Evolutionary conservation across 805 yeast genomes (phyloP).

Genomic region (Yamadazyma sp.): DNA sequence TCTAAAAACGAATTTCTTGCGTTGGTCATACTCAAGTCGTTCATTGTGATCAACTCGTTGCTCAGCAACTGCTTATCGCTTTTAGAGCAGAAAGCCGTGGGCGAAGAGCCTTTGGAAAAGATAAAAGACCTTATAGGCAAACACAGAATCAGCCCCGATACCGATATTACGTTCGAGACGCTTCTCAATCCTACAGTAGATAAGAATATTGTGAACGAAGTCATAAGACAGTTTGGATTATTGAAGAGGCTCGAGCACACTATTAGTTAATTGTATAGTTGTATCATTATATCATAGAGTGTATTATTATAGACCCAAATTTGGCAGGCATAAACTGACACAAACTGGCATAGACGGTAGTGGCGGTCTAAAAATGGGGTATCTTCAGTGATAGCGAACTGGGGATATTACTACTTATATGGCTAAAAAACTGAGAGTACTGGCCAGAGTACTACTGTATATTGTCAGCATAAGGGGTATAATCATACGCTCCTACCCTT

Average conservation of each 20-base stretch:
- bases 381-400: too few species aligned
- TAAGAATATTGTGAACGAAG: slow-evolving; percentile 35
- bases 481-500: too few species aligned
- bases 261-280: too few species aligned
- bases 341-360: too few species aligned
- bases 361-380: too few species aligned
- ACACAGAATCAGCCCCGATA: slow-evolving; percentile 34
- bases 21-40: slow-evolving; percentile 31
- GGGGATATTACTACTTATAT: too few species aligned
- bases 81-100: slow-evolving; percentile 14
- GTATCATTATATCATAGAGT: too few species aligned
- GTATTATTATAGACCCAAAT: too few species aligned
- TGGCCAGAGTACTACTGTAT: too few species aligned
- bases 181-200: slow-evolving; percentile 37
- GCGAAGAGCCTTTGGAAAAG: slow-evolving; percentile 3
- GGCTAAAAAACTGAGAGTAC: too few species aligned
- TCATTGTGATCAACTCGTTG: slow-evolving; percentile 39
- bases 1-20: slow-evolving; percentile 35
- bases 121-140: slow-evolving; percentile 16
- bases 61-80: slow-evolving; percentile 28
- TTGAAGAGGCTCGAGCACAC: slow-evolving; percentile 16
- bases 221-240: slow-evolving; percentile 33
- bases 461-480: too few species aligned
- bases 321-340: too few species aligned
- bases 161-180: slow-evolving; percentile 34